Base-by-base conservation (phyloP, 2,329 filamentous ascomycete genomes). In the Rhytidhysteron rufulum region DNA sequence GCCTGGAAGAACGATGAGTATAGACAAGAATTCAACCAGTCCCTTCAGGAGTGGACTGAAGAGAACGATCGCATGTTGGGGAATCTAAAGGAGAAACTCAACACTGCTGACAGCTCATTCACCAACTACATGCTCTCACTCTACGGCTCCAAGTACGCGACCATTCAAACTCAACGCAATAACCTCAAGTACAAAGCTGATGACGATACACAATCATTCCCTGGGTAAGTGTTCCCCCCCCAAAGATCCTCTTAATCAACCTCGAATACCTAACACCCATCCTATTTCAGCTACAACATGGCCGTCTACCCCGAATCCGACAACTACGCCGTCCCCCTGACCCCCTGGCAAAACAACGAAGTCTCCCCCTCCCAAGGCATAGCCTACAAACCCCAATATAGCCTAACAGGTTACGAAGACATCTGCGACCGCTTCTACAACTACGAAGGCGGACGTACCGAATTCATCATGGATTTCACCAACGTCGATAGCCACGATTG, bases 51-150 rank as follows among this genome's bases (percentile, higher is more conserved):
- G 5, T 44, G 41, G 41, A 29, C 40, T 25, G 27, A 31, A 4
- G 41, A 44, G n/a, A 44, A 44, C 21, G 41, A 44, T 33, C 41
- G 37, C 13, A 27, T 37, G 18, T 44, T 40, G 33, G 31, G 37
- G 18, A 40, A 44, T 25, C 37, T 25, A 13, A 17, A 44, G 19
- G 21, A 30, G 8, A 31, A 40, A 27, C 25, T 40, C 11, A 31
- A 37, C 20, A 44, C 27, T 36, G 41, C 41, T 13, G 41, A 44
- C 30, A 33, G 37, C 7, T 32, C 37, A 18, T 44, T 40, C 37
- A 44, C 40, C 33, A 44, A 44, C 34, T 44, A 40, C 38, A 36
- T 44, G 34, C 29, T 44, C 27, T 40, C 37, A 24, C n/a, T 44
- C 5, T 44, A 44, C 27, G 41, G 41, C 3, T 36, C 41, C 10